A percentile compares a stretch with the other conserved stretches of the same genome.
Conservation (phyloP, 192 early-diverging fungal genomes). For the Spinellus fusiger region DNA sequence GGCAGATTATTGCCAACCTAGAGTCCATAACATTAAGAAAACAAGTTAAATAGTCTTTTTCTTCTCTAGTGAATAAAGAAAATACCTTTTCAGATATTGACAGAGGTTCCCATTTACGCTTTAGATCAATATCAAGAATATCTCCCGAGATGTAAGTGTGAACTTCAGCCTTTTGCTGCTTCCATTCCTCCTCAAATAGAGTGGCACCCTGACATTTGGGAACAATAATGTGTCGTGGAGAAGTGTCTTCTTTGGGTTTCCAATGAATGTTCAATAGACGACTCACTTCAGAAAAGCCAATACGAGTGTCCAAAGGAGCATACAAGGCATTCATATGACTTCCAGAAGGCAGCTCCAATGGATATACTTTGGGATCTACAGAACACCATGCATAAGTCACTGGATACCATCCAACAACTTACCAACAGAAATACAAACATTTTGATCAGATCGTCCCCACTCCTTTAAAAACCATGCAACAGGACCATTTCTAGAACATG, state of each 20-base stretch:
- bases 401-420: background rate
- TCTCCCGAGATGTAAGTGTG: conserved; percentile 15
- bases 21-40: background rate
- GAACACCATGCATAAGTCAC: background rate
- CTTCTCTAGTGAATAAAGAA: background rate
- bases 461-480: conserved; percentile 23
- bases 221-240: conserved; percentile 1
- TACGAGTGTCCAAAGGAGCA: conserved; percentile 18
- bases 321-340: conserved; percentile 10
- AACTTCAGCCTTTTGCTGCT: conserved; percentile 1
- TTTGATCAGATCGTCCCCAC: conserved; percentile 14
- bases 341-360: background rate
- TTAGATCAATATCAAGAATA: conserved; percentile 12
- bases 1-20: background rate
- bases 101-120: conserved; percentile 18
- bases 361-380: conserved; percentile 13
- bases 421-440: conserved; percentile 18
- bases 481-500: conserved; percentile 8
- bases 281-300: background rate
- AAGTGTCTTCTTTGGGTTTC: background rate
- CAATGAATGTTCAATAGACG: conserved; percentile 6
- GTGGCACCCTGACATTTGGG: conserved; percentile 8
- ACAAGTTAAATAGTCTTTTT: background rate
- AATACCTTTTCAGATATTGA: conserved; percentile 24
- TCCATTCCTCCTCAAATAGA: conserved; percentile 1